These are phyloP conservation scores for Pisolithus tinctorius DNA, from an alignment of 768 basidiomycete genomes.

Conservation along the genomic window DNA sequence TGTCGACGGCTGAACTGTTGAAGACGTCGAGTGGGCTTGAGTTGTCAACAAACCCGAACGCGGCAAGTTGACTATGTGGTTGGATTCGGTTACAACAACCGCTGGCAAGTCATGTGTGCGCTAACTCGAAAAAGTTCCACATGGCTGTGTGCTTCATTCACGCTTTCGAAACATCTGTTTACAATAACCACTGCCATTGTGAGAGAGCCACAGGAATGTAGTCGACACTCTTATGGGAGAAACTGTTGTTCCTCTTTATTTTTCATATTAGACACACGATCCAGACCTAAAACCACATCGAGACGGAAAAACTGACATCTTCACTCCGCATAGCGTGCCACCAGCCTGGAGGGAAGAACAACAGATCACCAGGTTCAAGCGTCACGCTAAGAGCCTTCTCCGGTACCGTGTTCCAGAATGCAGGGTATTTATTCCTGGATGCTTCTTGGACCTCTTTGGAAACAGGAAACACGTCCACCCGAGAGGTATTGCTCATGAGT, in stretches of 20 bases:
- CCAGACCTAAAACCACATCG: constrained; percentile 76
- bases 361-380: constrained; percentile 74
- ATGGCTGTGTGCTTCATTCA: no score
- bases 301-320: constrained; percentile 77
- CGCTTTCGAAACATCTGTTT: no score
- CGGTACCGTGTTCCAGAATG: constrained; percentile 52
- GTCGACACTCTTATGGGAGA: no score
- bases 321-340: constrained; percentile 92
- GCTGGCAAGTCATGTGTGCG: background rate
- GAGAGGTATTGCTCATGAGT: constrained; percentile 75
- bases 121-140: no score
- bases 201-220: background rate
- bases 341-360: constrained; percentile 90
- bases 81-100: constrained; percentile 23
- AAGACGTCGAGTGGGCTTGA: constrained; percentile 13
- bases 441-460: constrained; percentile 16
- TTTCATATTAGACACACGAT: constrained; percentile 5
- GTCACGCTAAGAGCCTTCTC: constrained; percentile 55
- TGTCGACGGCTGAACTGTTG: constrained; percentile 11
- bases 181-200: background rate
- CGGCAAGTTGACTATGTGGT: constrained; percentile 3
- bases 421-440: constrained; percentile 30
- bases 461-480: constrained; percentile 66
- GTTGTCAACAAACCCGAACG: constrained; percentile 16
- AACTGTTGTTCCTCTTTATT: no score